These are phyloP conservation scores for Chrysopogon serrulatus DNA, from an alignment of 176 grass and related monocot genomes.

Conservation along the genomic window DNA sequence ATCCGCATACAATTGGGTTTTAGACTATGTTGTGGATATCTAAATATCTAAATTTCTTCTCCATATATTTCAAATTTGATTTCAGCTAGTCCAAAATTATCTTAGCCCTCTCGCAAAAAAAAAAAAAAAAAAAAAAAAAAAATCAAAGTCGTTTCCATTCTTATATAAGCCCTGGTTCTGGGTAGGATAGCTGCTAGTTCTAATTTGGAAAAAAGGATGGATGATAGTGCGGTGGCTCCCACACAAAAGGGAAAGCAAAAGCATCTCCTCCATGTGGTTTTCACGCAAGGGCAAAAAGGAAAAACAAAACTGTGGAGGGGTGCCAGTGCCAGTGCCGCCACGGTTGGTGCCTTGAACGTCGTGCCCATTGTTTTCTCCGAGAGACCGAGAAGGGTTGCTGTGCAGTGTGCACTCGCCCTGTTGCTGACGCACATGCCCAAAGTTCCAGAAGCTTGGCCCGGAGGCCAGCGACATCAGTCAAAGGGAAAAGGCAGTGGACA, in stretches of 20 bases:
- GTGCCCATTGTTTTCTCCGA: conserved; percentile 9
- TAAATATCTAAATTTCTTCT: background rate
- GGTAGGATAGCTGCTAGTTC: background rate
- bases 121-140: no score
- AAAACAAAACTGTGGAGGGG: background rate
- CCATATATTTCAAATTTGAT: background rate
- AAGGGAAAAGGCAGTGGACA: no score
- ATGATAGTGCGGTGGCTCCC: background rate
- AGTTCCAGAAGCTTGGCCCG: no score
- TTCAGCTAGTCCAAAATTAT: background rate
- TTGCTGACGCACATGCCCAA: background rate
- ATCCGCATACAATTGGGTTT: background rate
- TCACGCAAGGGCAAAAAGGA: background rate
- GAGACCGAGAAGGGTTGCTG: background rate
- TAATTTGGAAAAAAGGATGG: background rate
- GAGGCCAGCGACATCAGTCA: no score
- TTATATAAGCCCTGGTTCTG: background rate
- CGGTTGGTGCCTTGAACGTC: background rate
- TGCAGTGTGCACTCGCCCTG: background rate
- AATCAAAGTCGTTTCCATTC: background rate
- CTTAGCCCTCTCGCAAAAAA: no score
- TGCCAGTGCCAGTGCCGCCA: no score
- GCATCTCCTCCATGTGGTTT: background rate
- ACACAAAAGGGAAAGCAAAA: background rate
- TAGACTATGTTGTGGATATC: background rate